phyloP scores from a whole-genome alignment of 108 stramenopile species.

The Discostella pseudostelligera region DNA sequence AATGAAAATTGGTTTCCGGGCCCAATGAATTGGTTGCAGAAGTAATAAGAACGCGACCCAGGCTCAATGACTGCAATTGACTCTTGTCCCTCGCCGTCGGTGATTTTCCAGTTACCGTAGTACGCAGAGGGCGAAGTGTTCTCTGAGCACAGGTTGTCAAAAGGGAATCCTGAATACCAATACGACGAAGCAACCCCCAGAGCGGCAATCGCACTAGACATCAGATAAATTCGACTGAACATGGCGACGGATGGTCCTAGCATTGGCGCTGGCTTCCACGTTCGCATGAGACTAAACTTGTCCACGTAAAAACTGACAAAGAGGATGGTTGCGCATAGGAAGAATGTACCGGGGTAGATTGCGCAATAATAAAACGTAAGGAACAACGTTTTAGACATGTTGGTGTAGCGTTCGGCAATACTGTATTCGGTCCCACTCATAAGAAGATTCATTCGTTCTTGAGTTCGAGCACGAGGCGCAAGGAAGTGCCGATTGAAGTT shows the following conservation, averaged over 20 bases:
- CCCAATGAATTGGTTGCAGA: conserved; percentile 44
- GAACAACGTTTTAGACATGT: conserved; percentile 67
- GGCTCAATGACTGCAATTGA: conserved; percentile 31
- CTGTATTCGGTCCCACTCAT: conserved; percentile 75
- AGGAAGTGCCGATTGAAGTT: conserved; percentile 73
- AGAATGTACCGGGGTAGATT: conserved; percentile 73
- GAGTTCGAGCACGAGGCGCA: conserved; percentile 74
- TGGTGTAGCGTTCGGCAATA: conserved; percentile 78
- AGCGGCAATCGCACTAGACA: conserved; percentile 56
- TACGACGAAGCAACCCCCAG: conserved; percentile 77
- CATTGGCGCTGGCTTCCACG: conserved; percentile 73
- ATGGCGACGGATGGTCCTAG: conserved; percentile 63
- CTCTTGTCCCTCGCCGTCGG: conserved; percentile 25
- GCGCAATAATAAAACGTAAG: conserved; percentile 77
- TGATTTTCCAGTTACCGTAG: conserved; percentile 48
- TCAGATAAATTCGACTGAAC: conserved; percentile 76
- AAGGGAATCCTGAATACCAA: conserved; percentile 81
- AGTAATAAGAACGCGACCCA: conserved; percentile 44
- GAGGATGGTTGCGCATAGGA: conserved; percentile 72
- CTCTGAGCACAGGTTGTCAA: conserved; percentile 79
- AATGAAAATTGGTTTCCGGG: conserved; percentile 36
- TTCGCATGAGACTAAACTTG: conserved; percentile 74
- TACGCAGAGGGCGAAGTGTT: conserved; percentile 44
- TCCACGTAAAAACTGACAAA: conserved; percentile 72
- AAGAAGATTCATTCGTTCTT: conserved; percentile 77